phyloP scores from a whole-genome alignment of 2,329 filamentous ascomycete species.

The Aureobasidium subglaciale region DNA sequence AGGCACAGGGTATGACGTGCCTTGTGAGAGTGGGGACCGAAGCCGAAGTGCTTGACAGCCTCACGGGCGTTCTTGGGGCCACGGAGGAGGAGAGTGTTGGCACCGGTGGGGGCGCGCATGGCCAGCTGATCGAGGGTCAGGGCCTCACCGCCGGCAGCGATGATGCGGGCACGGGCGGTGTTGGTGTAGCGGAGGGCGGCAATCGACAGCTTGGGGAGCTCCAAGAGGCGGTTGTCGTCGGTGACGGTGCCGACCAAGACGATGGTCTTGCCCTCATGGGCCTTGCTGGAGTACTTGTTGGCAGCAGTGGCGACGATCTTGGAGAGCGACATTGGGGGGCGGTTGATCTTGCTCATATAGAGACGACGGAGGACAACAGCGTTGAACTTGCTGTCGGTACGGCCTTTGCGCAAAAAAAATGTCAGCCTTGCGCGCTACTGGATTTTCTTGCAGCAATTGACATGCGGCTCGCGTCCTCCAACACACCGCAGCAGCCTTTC shows the following conservation, averaged over 20 bases:
- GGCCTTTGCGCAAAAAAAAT: conserved; percentile 51
- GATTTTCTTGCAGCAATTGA: background rate
- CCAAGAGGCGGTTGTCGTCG: conserved; percentile 90
- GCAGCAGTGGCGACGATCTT: conserved; percentile 64
- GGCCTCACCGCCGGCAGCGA: conserved; percentile 88
- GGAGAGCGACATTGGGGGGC: conserved; percentile 81
- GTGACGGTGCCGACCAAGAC: conserved; percentile 94
- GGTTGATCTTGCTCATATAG: conserved; percentile 98
- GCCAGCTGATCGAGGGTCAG: conserved; percentile 97
- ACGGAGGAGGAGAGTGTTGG: conserved; percentile 94
- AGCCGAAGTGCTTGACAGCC: conserved; percentile 98
- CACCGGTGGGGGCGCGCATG: conserved; percentile 86
- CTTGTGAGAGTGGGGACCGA: conserved; percentile 97
- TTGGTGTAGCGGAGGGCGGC: conserved; percentile 95
- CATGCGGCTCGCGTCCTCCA: background rate
- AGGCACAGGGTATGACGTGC: conserved; percentile 41
- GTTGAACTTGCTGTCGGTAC: conserved; percentile 97
- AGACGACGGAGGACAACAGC: conserved; percentile 95
- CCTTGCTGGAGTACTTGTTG: conserved; percentile 43
- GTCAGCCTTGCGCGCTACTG: conserved; percentile 14
- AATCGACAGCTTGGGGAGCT: conserved; percentile 84
- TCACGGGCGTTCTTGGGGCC: conserved; percentile 98
- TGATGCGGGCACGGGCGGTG: conserved; percentile 87
- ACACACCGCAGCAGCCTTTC: conserved; percentile 2
- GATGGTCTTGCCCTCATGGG: conserved; percentile 71